A percentile compares a stretch with the other conserved stretches of the same genome.
Evolutionary conservation across 2,329 filamentous ascomycete species (phyloP).

Genomic region (Tolypocladium capitatum): DNA sequence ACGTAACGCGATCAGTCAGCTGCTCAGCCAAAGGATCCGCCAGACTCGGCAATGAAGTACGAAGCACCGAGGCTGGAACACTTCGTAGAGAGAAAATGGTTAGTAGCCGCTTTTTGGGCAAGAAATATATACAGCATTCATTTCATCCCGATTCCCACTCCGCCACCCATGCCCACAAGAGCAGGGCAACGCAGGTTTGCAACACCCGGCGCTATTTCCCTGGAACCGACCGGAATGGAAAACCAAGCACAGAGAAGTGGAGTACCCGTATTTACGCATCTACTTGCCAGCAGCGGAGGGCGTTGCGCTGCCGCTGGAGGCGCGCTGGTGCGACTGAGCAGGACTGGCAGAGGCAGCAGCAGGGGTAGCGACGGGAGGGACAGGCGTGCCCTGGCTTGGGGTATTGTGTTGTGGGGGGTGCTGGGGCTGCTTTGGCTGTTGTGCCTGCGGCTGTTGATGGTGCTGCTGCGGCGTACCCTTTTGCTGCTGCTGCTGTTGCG

Average conservation of each 20-base stretch:
- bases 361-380: neutral
- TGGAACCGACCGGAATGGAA: neutral
- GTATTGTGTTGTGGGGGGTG: conserved; percentile 5
- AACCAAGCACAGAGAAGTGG: neutral
- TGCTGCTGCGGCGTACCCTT: conserved; percentile 15
- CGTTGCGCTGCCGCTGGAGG: conserved; percentile 26
- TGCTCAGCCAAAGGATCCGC: no score
- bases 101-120: neutral
- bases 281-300: conserved; percentile 18
- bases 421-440: conserved; percentile 6
- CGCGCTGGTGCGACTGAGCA: conserved; percentile 16
- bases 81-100: neutral
- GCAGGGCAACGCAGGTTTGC: neutral
- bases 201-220: neutral
- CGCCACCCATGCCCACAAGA: neutral
- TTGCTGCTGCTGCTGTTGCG: conserved; percentile 15
- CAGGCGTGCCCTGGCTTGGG: neutral
- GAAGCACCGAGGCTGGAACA: no score
- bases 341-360: conserved; percentile 7
- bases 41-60: no score
- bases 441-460: conserved; percentile 6
- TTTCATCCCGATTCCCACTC: neutral
- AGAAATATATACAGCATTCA: neutral
- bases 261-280: neutral
- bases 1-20: neutral